Conservation (phyloP, 192 early-diverging fungal genomes). For the Coemansia guatemalensis region DNA sequence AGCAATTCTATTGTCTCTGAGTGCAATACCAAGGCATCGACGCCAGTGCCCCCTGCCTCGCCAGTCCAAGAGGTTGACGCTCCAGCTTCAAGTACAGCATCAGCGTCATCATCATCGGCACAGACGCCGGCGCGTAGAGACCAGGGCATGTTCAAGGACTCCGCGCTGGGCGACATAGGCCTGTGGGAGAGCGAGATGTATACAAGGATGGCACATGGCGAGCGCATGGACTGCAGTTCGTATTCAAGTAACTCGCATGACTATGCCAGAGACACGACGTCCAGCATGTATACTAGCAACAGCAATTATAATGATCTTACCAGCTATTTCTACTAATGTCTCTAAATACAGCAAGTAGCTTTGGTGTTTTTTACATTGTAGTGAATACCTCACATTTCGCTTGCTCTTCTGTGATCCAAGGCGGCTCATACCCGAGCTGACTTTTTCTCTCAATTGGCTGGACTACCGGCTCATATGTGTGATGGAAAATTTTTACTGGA, state of each 20-base stretch:
- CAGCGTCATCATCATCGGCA: not conserved
- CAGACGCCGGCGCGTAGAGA: slow-evolving; percentile 1
- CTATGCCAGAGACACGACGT: slow-evolving; percentile 13
- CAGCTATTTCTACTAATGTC: slow-evolving; percentile 27
- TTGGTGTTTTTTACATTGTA: too few relatives aligned
- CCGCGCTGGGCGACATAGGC: slow-evolving; percentile 21
- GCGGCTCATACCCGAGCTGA: not conserved
- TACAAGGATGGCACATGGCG: slow-evolving; percentile 20
- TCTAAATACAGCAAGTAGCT: not conserved
- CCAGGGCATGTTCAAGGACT: slow-evolving; percentile 26
- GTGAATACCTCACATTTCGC: too few relatives aligned
- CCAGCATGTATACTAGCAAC: slow-evolving; percentile 25
- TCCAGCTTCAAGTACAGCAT: too few relatives aligned
- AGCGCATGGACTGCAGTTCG: slow-evolving; percentile 24
- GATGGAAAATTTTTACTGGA: slow-evolving; percentile 11
- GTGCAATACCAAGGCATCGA: slow-evolving; percentile 17
- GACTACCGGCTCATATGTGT: not conserved
- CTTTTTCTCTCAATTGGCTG: not conserved
- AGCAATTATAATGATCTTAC: slow-evolving; percentile 27
- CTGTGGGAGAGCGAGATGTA: slow-evolving; percentile 49
- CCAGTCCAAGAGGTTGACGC: not conserved
- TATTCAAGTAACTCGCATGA: slow-evolving; percentile 25
- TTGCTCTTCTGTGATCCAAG: too few relatives aligned
- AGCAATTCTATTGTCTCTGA: slow-evolving; percentile 18
- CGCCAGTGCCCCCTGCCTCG: not conserved